Base-by-base conservation (phyloP, 2,329 filamentous ascomycete species). In the Colletotrichum sojae region DNA sequence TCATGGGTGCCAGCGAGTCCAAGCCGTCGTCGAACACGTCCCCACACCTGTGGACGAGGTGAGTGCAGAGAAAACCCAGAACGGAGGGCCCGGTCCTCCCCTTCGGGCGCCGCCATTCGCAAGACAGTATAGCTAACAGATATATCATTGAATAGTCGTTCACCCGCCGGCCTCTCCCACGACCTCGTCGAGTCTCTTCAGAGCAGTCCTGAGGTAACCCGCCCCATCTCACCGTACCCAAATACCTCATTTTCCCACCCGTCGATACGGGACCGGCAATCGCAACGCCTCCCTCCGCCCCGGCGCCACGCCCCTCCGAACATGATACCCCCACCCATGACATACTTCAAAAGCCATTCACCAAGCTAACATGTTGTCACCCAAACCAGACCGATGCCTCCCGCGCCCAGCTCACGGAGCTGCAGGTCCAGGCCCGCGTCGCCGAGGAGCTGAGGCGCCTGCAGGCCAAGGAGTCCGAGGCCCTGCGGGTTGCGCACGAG, bases 361-460 rank as follows among this genome's bases (percentile, higher is more conserved):
- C 27, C 22, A 12, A 36, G 61, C 66, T 69, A 18, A 65, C 54
- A 9, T 18, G 15, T 51, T n/a, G 25, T 31, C 20, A 6, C 40
- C 49, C 16, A 39, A 2, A 39, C 20, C 78, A 98, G 95, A 95
- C 92, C 82, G 95, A 98, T 84, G 90, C 91, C 69, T 95, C 94
- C 73, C 94, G 95, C 78, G 88, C 92, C 76, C 93, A 93, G 83
- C 86, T 91, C 77, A 84, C 94, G 80, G 95, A 98, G 83, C 90
- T 96, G 72, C 92, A 95, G 76, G 91, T 97, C 80, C 95, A 98
- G 84, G 85, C 89, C 78, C 95, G 95, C 81, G 94, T 98, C 70
- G 90, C 92, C 76, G 87, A 90, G 76, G 95, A 98, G 83, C 93
- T 98, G 73, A 90, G 92, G 81, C 91, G 91, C 75, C 89, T 97